phyloP scores from a whole-genome alignment of 1,139 yeast species.

The Sugiyamaella sp. region DNA sequence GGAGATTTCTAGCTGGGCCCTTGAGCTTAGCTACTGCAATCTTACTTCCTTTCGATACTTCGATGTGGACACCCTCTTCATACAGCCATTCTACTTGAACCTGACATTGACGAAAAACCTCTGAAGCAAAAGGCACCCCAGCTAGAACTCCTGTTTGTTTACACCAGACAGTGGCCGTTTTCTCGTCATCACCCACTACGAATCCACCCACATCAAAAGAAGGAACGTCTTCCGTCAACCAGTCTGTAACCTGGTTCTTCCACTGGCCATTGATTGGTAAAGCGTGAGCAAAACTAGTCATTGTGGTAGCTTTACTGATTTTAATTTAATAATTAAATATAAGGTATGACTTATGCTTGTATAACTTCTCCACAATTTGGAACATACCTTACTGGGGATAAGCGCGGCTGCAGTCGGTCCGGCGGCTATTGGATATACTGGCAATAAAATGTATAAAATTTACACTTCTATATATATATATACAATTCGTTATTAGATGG shows the following conservation, averaged over 20 bases:
- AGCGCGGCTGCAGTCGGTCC: not conserved
- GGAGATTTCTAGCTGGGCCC: constrained; percentile 78
- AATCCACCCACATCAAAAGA: constrained; percentile 92
- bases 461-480: constrained; percentile 10
- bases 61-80: constrained; percentile 66
- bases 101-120: constrained; percentile 77
- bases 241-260: constrained; percentile 74
- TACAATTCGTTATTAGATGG: constrained; percentile 8
- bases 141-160: constrained; percentile 81
- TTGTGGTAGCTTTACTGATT: not conserved
- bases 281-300: constrained; percentile 49
- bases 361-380: not conserved
- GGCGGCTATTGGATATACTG: not conserved
- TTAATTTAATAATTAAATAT: no score
- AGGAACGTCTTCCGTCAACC: constrained; percentile 87
- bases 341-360: no score
- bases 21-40: constrained; percentile 72
- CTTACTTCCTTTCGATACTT: constrained; percentile 58
- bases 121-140: constrained; percentile 89
- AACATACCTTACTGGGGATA: not conserved
- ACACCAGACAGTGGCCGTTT: constrained; percentile 78
- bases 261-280: constrained; percentile 76
- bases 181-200: constrained; percentile 79
- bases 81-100: constrained; percentile 71
- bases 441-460: not conserved